Evolutionary conservation across 2,329 filamentous ascomycete species (phyloP).

Genomic region (Fusarium neocosmosporiellum): DNA sequence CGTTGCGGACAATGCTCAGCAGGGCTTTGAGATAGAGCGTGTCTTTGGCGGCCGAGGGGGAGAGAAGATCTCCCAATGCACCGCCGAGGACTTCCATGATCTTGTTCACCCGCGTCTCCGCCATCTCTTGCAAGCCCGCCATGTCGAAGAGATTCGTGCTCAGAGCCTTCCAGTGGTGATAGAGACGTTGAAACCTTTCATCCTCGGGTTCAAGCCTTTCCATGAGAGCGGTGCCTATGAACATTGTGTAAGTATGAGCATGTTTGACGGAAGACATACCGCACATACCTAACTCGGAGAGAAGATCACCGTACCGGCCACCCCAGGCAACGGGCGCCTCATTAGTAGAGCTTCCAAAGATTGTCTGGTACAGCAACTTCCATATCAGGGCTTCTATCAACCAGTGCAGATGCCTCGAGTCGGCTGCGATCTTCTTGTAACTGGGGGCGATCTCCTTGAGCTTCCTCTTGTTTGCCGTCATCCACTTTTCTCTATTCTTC

Average conservation of each 20-base stretch:
- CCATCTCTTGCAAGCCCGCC: background rate
- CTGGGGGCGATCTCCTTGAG: background rate
- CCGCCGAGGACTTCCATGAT: background rate
- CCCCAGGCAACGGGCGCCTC: background rate
- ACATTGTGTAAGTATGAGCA: background rate
- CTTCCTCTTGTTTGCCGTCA: background rate
- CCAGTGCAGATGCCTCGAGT: background rate
- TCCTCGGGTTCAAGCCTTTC: background rate
- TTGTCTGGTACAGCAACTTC: background rate
- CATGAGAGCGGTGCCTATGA: background rate
- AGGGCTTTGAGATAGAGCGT: background rate
- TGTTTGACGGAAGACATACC: background rate
- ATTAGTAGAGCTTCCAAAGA: background rate
- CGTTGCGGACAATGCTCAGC: background rate
- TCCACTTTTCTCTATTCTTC: background rate
- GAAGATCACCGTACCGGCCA: background rate
- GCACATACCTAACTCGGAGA: background rate
- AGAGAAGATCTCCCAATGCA: background rate
- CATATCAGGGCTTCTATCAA: background rate
- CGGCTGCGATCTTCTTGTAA: background rate
- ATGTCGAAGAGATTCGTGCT: background rate
- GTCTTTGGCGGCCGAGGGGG: background rate
- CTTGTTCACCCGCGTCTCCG: background rate
- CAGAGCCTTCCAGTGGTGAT: conserved; percentile 3
- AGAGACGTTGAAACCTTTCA: background rate